Conservation (phyloP, 2,329 filamentous ascomycete species). For the Emmonsia crescens region DNA sequence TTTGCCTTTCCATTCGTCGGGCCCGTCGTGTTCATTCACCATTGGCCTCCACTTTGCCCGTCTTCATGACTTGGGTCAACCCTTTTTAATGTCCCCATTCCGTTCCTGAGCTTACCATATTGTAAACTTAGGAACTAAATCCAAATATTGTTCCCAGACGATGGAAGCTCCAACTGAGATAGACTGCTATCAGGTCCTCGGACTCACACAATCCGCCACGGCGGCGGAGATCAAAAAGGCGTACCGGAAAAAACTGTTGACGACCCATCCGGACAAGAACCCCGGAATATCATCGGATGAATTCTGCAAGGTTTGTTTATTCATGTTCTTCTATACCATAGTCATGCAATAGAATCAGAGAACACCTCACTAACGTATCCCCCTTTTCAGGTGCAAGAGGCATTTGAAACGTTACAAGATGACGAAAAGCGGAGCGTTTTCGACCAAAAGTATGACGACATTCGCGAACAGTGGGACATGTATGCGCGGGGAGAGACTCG, state of each 20-base stretch:
- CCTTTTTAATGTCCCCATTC: conserved; percentile 1
- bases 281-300: not conserved
- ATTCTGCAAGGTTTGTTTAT: conserved; percentile 1
- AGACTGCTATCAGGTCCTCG: conserved; percentile 12
- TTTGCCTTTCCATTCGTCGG: not conserved
- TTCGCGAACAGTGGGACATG: not conserved
- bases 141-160: not conserved
- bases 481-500: not conserved
- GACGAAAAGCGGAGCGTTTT: not conserved
- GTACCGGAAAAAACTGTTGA: conserved; percentile 8
- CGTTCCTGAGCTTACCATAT: not conserved
- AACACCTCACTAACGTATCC: not conserved
- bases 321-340: not conserved
- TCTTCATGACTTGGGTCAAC: not conserved
- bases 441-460: not conserved
- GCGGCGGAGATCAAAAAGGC: conserved; percentile 7
- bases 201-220: conserved; percentile 8
- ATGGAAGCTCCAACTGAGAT: conserved; percentile 1
- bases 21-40: not conserved
- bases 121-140: not conserved
- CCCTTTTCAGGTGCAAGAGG: conserved; percentile 1
- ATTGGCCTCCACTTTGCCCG: not conserved
- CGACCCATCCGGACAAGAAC: conserved; percentile 12
- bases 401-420: not conserved
- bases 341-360: not conserved